Percentiles rank a stretch among this genome's conserved stretches.
Evolutionary conservation across 2,329 filamentous ascomycete species (phyloP).

Genomic region (Xylaria sp.): DNA sequence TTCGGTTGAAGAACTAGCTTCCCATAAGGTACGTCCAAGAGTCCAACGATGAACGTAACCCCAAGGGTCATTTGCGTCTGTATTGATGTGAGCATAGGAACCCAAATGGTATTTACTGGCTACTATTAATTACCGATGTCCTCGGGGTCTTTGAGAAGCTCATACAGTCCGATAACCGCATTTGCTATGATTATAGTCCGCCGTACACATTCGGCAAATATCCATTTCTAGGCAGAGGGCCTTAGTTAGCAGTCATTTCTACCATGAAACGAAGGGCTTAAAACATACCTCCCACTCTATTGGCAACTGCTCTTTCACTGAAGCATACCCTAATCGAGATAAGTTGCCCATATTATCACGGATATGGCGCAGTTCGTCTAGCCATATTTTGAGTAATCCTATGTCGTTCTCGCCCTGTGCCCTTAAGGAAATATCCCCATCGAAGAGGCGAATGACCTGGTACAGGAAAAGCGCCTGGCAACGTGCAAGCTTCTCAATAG

Average conservation of each 20-base stretch:
- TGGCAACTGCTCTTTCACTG: constrained; percentile 31
- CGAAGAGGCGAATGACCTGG: constrained; percentile 45
- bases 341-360: constrained; percentile 46
- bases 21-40: constrained; percentile 49
- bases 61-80: constrained; percentile 42
- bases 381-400: constrained; percentile 37
- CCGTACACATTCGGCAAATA: constrained; percentile 51
- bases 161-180: constrained; percentile 45
- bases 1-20: constrained; percentile 46
- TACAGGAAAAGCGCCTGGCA: constrained; percentile 44
- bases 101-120: background rate
- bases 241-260: background rate
- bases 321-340: constrained; percentile 27
- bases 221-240: constrained; percentile 47
- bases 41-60: constrained; percentile 49
- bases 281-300: constrained; percentile 47
- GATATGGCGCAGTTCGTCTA: constrained; percentile 44
- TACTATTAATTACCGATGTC: constrained; percentile 18
- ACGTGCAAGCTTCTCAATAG: constrained; percentile 45
- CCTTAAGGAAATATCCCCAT: constrained; percentile 42
- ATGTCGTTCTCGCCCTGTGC: constrained; percentile 41
- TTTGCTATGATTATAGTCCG: constrained; percentile 51
- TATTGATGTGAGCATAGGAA: constrained; percentile 26
- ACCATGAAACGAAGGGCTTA: background rate
- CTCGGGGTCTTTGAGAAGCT: constrained; percentile 44